Evolutionary conservation across 164 flowering plant genomes (phyloP), one percentile per base, ranked within the genome.

Genomic region (Stephania yunnanensis): DNA sequence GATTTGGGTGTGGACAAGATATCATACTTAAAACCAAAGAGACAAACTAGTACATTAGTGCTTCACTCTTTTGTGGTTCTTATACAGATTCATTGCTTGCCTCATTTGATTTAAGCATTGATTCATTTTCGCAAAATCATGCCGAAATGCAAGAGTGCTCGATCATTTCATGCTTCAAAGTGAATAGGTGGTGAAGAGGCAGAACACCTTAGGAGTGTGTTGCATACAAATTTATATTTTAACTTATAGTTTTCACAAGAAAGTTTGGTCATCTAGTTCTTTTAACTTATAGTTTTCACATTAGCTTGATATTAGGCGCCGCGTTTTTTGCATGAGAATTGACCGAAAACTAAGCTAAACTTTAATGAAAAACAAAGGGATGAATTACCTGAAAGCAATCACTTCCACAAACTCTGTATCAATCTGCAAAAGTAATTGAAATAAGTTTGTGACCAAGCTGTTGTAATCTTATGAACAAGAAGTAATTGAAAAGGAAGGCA

Each of bases 361-460:
- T 58, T 58, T 58, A 13, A 58, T 15, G 7, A 17, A 3, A 58
- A 58, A 58, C 19, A 58, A 15, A 36, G 11, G 71, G 19, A 68
- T 2, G 1, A 30, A 17, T 80, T 84, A 94, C 98, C 97, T 91
- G 86, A 94, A 92, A 78, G 97, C 97, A 58, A 92, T 81, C 13
- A 94, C 92, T 84, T 94, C 97, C 46, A 90, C 82, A 81, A 92
- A 94, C 82, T 90, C 94, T 2, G 98, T 83, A 63, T 91, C 94
- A 76, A 94, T 81, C 98, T 94, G 89, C 74, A 87, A 71, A 6
- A 67, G 42, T 13, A 55, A 71, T 55, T 45, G 68, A 42, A 10
- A 22, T 58, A 48, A 30, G 22, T 29, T 65, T 65, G 58, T 76
- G 48, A 76, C 4, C 5, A 67, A 55, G 53, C 22, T 55, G 58